A percentile compares a stretch with the other conserved stretches of the same genome.
These are phyloP conservation scores for Nicotiana sylvestris DNA, from an alignment of 257 asterid genomes.

Conservation along the genomic window DNA sequence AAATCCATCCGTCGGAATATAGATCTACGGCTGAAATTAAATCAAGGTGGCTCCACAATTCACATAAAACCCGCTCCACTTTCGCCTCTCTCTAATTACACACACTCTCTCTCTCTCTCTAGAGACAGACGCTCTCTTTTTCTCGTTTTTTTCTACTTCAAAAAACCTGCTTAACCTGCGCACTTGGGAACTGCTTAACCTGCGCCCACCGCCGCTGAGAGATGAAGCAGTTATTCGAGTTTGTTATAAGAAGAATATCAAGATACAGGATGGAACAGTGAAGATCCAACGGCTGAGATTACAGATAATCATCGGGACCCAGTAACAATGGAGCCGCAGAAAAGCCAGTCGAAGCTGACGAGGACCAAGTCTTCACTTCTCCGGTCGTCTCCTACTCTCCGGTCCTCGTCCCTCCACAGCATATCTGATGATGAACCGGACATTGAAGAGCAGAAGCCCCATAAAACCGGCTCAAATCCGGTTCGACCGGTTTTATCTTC, in stretches of 20 bases:
- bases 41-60: constrained; percentile 31
- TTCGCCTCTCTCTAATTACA: constrained; percentile 4
- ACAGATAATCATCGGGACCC: constrained; percentile 6
- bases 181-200: constrained; percentile 24
- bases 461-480: constrained; percentile 39
- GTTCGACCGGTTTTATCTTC: constrained; percentile 18
- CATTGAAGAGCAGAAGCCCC: constrained; percentile 95
- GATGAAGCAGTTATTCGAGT: constrained; percentile 60
- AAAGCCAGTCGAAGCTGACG: constrained; percentile 68
- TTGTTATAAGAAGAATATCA: constrained; percentile 39
- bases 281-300: constrained; percentile 19
- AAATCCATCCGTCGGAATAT: constrained; percentile 9
- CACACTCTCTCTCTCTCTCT: not conserved
- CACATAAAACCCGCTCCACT: constrained; percentile 39
- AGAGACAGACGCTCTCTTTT: not conserved
- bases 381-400: constrained; percentile 80
- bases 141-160: constrained; percentile 16
- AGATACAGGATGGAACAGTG: constrained; percentile 40
- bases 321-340: constrained; percentile 65
- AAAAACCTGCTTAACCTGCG: constrained; percentile 12
- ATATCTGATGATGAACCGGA: constrained; percentile 39
- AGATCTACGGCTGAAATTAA: constrained; percentile 34
- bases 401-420: constrained; percentile 72
- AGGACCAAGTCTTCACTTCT: constrained; percentile 87
- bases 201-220: constrained; percentile 33